phyloP scores from a whole-genome alignment of 2,329 filamentous ascomycete species.

The Ramularia collo-cygni region DNA sequence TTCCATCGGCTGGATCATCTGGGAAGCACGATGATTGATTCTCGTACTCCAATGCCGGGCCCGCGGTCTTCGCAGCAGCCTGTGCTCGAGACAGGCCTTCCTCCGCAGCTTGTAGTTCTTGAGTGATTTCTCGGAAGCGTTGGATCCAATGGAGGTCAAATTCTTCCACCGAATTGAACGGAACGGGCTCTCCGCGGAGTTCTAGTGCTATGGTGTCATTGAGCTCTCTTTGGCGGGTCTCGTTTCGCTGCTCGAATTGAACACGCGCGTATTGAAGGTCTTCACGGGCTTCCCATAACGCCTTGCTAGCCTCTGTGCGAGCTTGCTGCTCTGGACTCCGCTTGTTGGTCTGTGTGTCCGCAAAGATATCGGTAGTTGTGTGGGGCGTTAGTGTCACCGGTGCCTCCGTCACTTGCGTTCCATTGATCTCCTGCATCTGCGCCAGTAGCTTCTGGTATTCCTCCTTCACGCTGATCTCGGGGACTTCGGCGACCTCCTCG shows the following conservation, averaged over 20 bases:
- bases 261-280: neutral
- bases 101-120: slow-evolving; percentile 6
- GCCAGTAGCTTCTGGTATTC: slow-evolving; percentile 7
- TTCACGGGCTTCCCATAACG: neutral
- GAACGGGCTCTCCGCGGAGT: neutral
- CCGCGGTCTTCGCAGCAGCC: slow-evolving; percentile 1
- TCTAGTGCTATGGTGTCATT: neutral
- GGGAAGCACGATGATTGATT: slow-evolving; percentile 5
- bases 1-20: slow-evolving; percentile 1
- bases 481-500: slow-evolving; percentile 1
- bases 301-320: neutral
- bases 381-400: no score
- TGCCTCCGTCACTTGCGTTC: no score
- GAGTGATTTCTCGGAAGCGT: slow-evolving; percentile 3
- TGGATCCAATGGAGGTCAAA: slow-evolving; percentile 6
- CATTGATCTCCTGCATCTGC: slow-evolving; percentile 2
- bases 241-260: neutral
- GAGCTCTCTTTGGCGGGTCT: neutral
- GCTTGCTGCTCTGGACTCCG: no score
- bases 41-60: neutral
- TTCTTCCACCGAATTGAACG: neutral
- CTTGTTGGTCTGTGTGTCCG: no score
- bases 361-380: no score
- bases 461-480: slow-evolving; percentile 3
- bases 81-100: neutral